Percentiles rank a stretch among this genome's conserved stretches.
Conservation (phyloP, 2,329 filamentous ascomycete species). For the Fusarium sp. region DNA sequence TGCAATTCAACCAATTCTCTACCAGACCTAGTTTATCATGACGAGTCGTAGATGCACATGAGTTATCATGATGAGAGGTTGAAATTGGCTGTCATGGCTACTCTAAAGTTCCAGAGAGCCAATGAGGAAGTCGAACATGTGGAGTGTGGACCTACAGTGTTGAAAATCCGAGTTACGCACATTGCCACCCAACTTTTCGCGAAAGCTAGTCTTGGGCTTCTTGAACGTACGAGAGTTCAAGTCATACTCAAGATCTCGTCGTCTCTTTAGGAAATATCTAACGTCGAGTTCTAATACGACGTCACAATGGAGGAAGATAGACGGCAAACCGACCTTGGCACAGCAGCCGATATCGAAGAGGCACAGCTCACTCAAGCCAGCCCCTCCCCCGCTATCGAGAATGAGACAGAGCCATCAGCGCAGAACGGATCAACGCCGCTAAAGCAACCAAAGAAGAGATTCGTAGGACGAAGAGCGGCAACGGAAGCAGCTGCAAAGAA, state of each 20-base stretch:
- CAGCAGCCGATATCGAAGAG: conserved; percentile 74
- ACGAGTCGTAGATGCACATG: not conserved
- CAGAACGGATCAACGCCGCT: conserved; percentile 58
- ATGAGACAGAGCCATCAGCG: conserved; percentile 27
- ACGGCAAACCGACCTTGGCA: conserved; percentile 75
- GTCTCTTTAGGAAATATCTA: not conserved
- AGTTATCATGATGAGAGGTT: conserved; percentile 32
- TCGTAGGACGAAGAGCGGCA: conserved; percentile 85
- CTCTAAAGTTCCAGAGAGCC: conserved; percentile 7
- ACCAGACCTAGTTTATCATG: conserved; percentile 9
- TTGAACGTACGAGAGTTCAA: not conserved
- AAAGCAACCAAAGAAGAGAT: conserved; percentile 89
- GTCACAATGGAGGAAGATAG: conserved; percentile 80
- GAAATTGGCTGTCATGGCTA: conserved; percentile 25
- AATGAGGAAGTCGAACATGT: conserved; percentile 32
- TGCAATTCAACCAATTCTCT: conserved; percentile 47
- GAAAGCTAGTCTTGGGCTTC: conserved; percentile 2
- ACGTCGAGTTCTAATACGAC: not conserved
- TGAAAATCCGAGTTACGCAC: conserved; percentile 26
- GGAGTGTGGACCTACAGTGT: conserved; percentile 45
- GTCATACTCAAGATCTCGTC: not conserved
- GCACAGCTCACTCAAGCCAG: conserved; percentile 54
- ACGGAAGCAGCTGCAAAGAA: conserved; percentile 68
- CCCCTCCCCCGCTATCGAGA: conserved; percentile 32
- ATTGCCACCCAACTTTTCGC: conserved; percentile 41